Evolutionary conservation across 768 basidiomycete species (phyloP).

Genomic region (Gloeopeniophorella convolvens): DNA sequence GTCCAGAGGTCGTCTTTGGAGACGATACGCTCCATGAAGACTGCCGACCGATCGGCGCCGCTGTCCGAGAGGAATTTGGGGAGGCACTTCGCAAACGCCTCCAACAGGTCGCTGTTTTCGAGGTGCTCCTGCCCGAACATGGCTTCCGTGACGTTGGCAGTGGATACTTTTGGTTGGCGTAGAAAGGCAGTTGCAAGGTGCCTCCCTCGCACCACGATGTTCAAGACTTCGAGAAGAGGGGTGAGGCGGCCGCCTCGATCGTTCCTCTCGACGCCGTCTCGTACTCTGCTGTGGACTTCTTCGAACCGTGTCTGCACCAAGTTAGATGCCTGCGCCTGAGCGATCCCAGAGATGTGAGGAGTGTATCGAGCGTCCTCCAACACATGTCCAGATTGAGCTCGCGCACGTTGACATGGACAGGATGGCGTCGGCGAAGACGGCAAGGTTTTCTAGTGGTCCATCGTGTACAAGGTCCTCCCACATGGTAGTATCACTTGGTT

Average conservation of each 20-base stretch:
- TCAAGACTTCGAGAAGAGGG: slow-evolving; percentile 1
- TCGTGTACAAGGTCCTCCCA: not conserved
- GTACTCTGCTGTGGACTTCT: not conserved
- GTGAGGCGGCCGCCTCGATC: slow-evolving; percentile 1
- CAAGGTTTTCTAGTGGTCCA: slow-evolving; percentile 6
- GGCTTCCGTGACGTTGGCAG: not conserved
- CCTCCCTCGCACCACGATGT: not conserved
- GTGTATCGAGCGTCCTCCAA: slow-evolving; percentile 9
- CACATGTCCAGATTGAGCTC: not conserved
- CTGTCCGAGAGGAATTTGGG: not conserved
- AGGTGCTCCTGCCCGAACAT: slow-evolving; percentile 9
- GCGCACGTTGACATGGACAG: not conserved
- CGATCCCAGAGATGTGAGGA: not conserved
- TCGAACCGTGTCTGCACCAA: not conserved
- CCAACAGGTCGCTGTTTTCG: not conserved
- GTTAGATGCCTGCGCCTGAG: not conserved
- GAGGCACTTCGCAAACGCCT: slow-evolving; percentile 4
- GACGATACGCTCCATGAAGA: not conserved
- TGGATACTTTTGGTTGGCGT: not conserved
- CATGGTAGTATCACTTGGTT: not conserved
- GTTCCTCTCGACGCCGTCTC: not conserved
- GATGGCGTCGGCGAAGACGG: not conserved
- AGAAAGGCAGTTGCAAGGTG: not conserved
- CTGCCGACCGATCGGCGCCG: not conserved
- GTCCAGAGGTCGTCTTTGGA: slow-evolving; percentile 5